Conservation (phyloP, 306 rosid genomes). For the Ziziphus jujuba region DNA sequence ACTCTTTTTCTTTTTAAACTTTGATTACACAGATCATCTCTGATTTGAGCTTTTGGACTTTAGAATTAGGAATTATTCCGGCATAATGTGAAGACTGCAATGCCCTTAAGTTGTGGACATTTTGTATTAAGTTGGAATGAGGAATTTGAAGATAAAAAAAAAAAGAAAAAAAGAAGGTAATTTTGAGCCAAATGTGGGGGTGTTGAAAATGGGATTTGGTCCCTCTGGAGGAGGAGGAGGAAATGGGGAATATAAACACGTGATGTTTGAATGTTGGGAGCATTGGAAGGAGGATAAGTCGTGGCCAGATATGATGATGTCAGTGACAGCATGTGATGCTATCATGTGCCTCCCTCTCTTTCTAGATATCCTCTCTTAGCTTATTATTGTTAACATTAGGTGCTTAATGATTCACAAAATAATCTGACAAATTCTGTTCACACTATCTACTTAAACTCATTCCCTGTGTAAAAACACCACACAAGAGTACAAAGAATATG, state of each 20-base stretch:
- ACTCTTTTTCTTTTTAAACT: slow-evolving; percentile 1
- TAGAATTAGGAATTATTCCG: slow-evolving; percentile 15
- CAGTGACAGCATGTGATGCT: slow-evolving; percentile 61
- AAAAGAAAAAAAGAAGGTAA: too few relatives aligned
- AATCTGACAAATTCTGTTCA: slow-evolving; percentile 43
- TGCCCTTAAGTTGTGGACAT: slow-evolving; percentile 2
- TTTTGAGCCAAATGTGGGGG: not conserved
- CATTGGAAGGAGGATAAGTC: slow-evolving; percentile 46
- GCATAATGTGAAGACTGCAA: slow-evolving; percentile 2
- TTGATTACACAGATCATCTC: slow-evolving; percentile 21
- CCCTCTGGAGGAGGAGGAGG: slow-evolving; percentile 8
- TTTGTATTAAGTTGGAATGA: not conserved
- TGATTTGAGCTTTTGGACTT: slow-evolving; percentile 9
- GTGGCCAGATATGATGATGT: slow-evolving; percentile 67
- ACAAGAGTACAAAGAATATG: slow-evolving; percentile 29
- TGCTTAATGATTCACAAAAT: slow-evolving; percentile 27
- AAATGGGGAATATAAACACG: slow-evolving; percentile 31
- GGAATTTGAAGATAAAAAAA: not conserved
- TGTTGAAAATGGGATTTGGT: slow-evolving; percentile 10
- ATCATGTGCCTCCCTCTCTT: slow-evolving; percentile 49
- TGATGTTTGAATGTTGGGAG: slow-evolving; percentile 71
- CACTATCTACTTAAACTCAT: slow-evolving; percentile 28
- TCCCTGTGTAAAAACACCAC: slow-evolving; percentile 3
- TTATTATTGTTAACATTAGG: not conserved
- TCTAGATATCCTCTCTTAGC: not conserved